phyloP scores from a whole-genome alignment of 1,284 basidiomycete species.

The Taiwanofungus camphoratus region DNA sequence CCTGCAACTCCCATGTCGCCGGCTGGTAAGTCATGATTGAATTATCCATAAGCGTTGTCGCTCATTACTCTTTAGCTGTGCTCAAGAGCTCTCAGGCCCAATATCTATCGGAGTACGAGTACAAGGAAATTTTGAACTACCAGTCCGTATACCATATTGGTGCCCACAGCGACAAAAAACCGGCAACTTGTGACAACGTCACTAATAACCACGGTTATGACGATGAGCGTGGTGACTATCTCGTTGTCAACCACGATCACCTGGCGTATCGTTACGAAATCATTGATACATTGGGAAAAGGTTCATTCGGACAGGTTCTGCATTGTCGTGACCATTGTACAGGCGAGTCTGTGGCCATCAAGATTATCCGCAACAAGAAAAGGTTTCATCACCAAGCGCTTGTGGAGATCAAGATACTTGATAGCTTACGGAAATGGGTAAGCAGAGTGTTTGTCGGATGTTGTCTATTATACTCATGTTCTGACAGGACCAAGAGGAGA shows the following conservation, averaged over 20 bases:
- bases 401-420: conserved; percentile 97
- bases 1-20: conserved; percentile 70
- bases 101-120: conserved; percentile 80
- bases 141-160: conserved; percentile 84
- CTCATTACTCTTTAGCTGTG: conserved; percentile 39
- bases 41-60: background rate
- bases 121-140: conserved; percentile 89
- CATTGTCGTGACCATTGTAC: conserved; percentile 96
- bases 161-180: conserved; percentile 75
- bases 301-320: conserved; percentile 97
- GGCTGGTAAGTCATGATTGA: conserved; percentile 47
- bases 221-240: conserved; percentile 97
- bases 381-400: conserved; percentile 98
- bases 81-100: conserved; percentile 57
- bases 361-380: conserved; percentile 99
- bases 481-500: conserved; percentile 87
- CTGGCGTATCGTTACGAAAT: conserved; percentile 96
- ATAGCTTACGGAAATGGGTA: conserved; percentile 96
- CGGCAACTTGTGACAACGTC: conserved; percentile 63
- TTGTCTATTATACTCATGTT: conserved; percentile 2
- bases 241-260: conserved; percentile 88
- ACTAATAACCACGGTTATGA: conserved; percentile 96
- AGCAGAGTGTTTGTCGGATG: conserved; percentile 17
- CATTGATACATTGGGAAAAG: conserved; percentile 90
- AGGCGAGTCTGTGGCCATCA: conserved; percentile 96